Base-by-base conservation (phyloP, 2,329 filamentous ascomycete genomes). In the Meredithiella fracta region DNA sequence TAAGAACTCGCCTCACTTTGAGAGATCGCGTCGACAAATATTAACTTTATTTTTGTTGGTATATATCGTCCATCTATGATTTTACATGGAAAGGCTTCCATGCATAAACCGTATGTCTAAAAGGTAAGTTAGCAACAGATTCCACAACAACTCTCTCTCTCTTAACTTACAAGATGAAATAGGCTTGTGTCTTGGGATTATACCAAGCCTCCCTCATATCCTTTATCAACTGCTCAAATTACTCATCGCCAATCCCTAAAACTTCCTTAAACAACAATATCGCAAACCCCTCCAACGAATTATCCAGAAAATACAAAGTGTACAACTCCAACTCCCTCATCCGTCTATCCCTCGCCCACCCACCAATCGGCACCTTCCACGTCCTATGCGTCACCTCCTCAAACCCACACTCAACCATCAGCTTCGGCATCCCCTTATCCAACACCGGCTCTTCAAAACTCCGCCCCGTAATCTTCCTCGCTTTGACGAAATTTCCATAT, bases 301-400 rank as follows among this genome's bases (percentile, higher is more conserved):
- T 58, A 9, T 65, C 64, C 23, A 67, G 52, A 29, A 62, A 65
- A 11, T 62, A 17, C 5, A 60, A 53, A 52, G 70, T 51, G 59
- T 72, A 54, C 38, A 68, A 15, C 23, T 62, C 73, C 50, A 73
- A 65, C 56, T 71, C 66, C 58, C 70, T 73, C 22, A 72, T 65
- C 11, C 64, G 69, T 50, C 68, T 66, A 55, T 76, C 70, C 20
- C 67, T 70, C 0, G 73, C 69, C 74, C 74, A 77, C 0, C 65
- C 66, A 22, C 70, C 71, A 8, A 72, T 67, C 0, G 74, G 73
- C 1, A 75, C 62, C 60, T 73, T 70, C 56, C 68, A 65, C 14
- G 62, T 64, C 20, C 65, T 66, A 55, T 70, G 66, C 3, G 63
- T 61, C 1, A 72, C 65, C 22, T 72, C 67, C 3, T 66, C 61